These are phyloP conservation scores for Melanogaster broomeanus DNA, from an alignment of 768 basidiomycete species.

Conservation along the genomic window DNA sequence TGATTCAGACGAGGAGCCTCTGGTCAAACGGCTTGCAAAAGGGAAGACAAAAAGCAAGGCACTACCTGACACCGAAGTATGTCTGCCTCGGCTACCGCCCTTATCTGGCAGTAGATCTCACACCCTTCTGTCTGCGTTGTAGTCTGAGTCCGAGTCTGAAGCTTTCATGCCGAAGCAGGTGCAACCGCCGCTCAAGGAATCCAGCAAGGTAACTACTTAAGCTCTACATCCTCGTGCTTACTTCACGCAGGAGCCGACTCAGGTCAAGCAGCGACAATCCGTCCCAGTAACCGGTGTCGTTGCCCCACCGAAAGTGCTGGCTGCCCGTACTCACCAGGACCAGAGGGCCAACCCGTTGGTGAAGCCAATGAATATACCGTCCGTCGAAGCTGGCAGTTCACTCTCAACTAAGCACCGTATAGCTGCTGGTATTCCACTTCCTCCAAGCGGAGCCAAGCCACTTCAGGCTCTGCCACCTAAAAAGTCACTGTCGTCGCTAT, in stretches of 20 bases:
- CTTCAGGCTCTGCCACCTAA: constrained; percentile 17
- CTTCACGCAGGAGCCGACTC: not conserved
- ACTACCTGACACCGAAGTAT: constrained; percentile 13
- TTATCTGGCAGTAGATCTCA: not conserved
- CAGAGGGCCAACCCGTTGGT: constrained; percentile 33
- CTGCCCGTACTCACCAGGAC: constrained; percentile 31
- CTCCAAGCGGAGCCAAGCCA: constrained; percentile 36
- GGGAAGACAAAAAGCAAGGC: constrained; percentile 7
- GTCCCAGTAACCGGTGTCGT: not conserved
- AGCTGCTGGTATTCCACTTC: constrained; percentile 40
- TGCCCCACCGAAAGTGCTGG: constrained; percentile 14
- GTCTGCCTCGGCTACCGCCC: not conserved
- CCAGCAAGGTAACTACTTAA: constrained; percentile 13
- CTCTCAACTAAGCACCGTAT: constrained; percentile 56
- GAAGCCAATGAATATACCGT: constrained; percentile 27
- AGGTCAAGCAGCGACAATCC: constrained; percentile 11
- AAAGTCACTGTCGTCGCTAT: constrained; percentile 33
- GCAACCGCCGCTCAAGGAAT: constrained; percentile 1
- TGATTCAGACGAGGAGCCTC: constrained; percentile 7
- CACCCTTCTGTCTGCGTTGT: not conserved
- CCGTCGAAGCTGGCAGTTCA: constrained; percentile 34
- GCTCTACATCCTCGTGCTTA: not conserved
- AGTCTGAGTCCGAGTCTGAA: constrained; percentile 22
- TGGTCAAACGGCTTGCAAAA: not conserved
- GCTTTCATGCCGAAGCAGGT: not conserved